Evolutionary conservation across 116 monocot genomes (phyloP), one percentile per base, ranked within the genome.

Genomic region (Iris pallida): DNA sequence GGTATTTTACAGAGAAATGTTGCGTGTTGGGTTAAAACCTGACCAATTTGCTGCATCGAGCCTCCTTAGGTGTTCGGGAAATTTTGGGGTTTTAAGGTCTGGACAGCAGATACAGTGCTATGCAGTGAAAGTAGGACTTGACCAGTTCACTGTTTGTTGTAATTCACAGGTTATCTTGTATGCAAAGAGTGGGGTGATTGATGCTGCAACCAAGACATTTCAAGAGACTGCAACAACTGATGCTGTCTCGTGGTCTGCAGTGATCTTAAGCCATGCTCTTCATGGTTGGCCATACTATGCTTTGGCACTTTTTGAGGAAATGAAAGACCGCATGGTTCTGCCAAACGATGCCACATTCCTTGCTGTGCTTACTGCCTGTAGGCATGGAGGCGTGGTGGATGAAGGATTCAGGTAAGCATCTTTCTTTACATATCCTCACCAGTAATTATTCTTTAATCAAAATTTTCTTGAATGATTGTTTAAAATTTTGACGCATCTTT

Each of bases 361-460:
- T 8, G 88, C 88, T 2, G 86, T 91, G 9, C 79, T 95, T 12
- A 84, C 51, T 30, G 95, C 95, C 7, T 95, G 95, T 45, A 83
- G 86, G 59, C 91, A 95, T 66, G 83, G 74, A 5, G 91, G 91
- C 43, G 46, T 79, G 48, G 71, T 59, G 1, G 70, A 77, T 58
- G 77, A 77, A 61, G 82, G 73, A 57, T 73, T 82, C 40, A 82
- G 82, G 82, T 82, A 64, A 54, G 9, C 40, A 42, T n/a, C 16
- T 16, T 18, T 20, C 42, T 68, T 42, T 64, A 7, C 14, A 6
- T 45, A 53, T 53, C 10, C 15, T 30, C 30, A 30, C 30, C 30
- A 30, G 30, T 30, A 30, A 30, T 30, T 30, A 30, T 30, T 30
- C 30, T 0, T 1, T 1, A 30, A 30, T 64, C 20, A 17, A 45